Base-by-base conservation (phyloP, 2,329 filamentous ascomycete species). In the Ophiosphaerella herpotricha region DNA sequence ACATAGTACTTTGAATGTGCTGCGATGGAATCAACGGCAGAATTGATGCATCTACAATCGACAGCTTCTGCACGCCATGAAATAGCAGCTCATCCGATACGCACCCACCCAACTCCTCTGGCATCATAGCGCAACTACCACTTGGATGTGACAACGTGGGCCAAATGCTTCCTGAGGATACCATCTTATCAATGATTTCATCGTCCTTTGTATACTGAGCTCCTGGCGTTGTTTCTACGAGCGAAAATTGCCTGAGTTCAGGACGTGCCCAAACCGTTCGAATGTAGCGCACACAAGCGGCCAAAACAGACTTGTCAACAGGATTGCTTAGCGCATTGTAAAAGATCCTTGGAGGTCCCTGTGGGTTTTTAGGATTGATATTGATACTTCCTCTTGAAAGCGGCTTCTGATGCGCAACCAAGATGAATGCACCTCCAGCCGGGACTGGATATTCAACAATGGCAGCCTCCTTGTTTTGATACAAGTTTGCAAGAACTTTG, bases 381-480 rank as follows among this genome's bases (percentile, higher is more conserved):
- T 54, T 63, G 26, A 74, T 60, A 5, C 66, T 68, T 11, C 73
- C 73, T 26, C 73, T 68, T 1, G 57, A 59, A n/a, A 61, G 48
- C 5, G 58, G 50, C 18, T 61, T 58, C 16, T 59, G 44, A 6
- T 53, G 16, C 8, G 52, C 52, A 29, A 29, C 26, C 26, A 11
- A 29, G 14, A 44, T 49, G 7, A 46, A 36, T 8, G 53, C 43
- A 1, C 42, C 37, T 9, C 56, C 52, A 32, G 48, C 54, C 13
- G 60, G 54, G 26, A 57, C 66, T 9, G 47, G 55, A 43, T 56
- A 61, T 47, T 70, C 66, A 7, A 64, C 63, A 3, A 63, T 57
- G 0, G 62, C 59, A 8, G 64, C 61, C 7, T 68, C 43, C 7
- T 51, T 45, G 1, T 42, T 38, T 1, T 43, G 46, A 11, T 49